Evolutionary conservation across 2,329 filamentous ascomycete species (phyloP), one percentile per base, ranked within the genome.

Genomic region (Phyllosticta citribraziliensis): DNA sequence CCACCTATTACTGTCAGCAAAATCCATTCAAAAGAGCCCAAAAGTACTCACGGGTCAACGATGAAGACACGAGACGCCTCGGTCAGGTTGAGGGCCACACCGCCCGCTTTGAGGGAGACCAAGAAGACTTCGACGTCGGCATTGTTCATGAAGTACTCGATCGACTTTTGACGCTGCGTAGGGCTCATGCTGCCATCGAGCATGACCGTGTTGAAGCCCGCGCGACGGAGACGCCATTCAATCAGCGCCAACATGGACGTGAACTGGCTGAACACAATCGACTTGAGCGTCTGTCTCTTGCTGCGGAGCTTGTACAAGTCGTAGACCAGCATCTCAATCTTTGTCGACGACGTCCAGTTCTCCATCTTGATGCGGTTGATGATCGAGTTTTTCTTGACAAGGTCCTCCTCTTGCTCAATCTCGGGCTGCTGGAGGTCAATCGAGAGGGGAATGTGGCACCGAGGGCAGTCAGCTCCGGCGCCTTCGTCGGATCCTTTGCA

Each of bases 281-380:
- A 95, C 77, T 99, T 99, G 73, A 94, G 88, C 0, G 91, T 95
- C 64, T 91, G 87, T 72, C 95, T 96, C 76, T 96, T 89, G 62
- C 89, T 96, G 62, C 94, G 87, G 50, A 97, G 82, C 73, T 89
- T 88, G 79, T 96, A 94, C 2, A 99, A 82, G 70, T 97, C 91
- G 70, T 97, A 95, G 10, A 97, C 88, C 5, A 99, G 84, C 72
- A 96, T 86, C 76, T 99, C 94, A 66, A 99, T 99, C 78, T 99
- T 99, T 64, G 92, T 97, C 1, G 91, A 97, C 0, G 91, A 96
- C 0, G 91, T 96, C 94, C 94, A 99, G 69, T 97, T 89, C 72
- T 96, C 90, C 92, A 97, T 97, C 75, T 93, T 91, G 76, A 99
- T 97, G 60, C 94, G 89, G 73, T 97, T 97, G 80, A 97, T 95